phyloP scores from a whole-genome alignment of 768 basidiomycete species.

The Boletus sensibilis region DNA sequence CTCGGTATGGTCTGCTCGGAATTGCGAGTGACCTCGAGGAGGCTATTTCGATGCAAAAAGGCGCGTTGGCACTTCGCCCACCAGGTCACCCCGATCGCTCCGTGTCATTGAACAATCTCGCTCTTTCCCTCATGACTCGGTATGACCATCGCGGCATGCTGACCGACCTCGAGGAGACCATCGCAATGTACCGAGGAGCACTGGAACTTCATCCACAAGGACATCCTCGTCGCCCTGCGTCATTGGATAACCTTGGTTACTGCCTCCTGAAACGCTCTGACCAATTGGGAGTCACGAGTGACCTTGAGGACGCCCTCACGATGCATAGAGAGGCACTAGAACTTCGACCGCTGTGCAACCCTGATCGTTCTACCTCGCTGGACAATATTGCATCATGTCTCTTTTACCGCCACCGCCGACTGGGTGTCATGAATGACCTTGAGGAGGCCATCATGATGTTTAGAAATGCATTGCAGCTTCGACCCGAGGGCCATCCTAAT shows the following conservation, averaged over 20 bases:
- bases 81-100: neutral
- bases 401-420: neutral
- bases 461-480: neutral
- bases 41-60: conserved; percentile 16
- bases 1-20: neutral
- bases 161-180: neutral
- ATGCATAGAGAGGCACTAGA: neutral
- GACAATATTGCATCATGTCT: neutral
- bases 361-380: neutral
- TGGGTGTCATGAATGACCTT: neutral
- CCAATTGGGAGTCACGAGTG: neutral
- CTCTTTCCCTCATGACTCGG: neutral
- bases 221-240: neutral
- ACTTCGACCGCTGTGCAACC: neutral
- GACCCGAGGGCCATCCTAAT: neutral
- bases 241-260: neutral
- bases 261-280: neutral
- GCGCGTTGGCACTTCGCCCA: neutral
- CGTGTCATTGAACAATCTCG: neutral
- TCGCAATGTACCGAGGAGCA: neutral
- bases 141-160: neutral
- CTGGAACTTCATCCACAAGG: neutral
- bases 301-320: neutral
- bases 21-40: conserved; percentile 15
- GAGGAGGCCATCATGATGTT: neutral